Evolutionary conservation across 2,329 filamentous ascomycete genomes (phyloP), one percentile per base, ranked within the genome.

Genomic region (Monilinia vaccinii-corymbosi): DNA sequence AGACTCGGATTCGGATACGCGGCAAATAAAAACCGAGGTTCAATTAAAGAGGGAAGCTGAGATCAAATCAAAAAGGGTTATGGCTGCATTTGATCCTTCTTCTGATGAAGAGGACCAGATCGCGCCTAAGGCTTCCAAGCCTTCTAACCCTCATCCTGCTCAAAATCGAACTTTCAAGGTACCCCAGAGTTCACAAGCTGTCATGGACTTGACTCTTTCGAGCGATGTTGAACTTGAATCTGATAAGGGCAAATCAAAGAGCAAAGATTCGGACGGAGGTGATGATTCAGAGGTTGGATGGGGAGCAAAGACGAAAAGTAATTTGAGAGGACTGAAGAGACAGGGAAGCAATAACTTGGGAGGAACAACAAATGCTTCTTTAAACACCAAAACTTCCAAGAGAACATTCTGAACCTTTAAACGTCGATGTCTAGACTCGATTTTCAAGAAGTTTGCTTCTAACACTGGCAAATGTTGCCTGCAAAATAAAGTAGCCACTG

Each of bases 151-250:
- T 45, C 36, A 18, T 6, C 11, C 63, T 44, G 64, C 68, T n/a
- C 73, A 73, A 38, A 62, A 46, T 16, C 13, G 42, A 44, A 21
- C 18, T 25, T 16, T 36, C 21, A 49, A 49, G 10, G 16, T n/a
- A 16, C 62, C 32, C 58, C 74, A 34, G 2, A 73, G 73, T 7
- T 72, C 72, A 0, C 75, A 76, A 51, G 67, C 77, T 5, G 56
- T 76, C 4, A 53, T 59, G 57, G 73, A 75, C 53, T 63, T 77
- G 25, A 69, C 68, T 1, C n/a, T 64, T 21, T 66, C 63, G 9
- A 69, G 65, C 32, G 66, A 69, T 58, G 31, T 49, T 25, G 67
- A 69, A 10, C 48, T 56, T 5, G 66, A 61, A 31, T 7, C 31
- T 7, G 47, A 53, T 16, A 56, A 40, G 14, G n/a, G 42, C 23